Base-by-base conservation (phyloP, 2,329 filamentous ascomycete species). In the Neofusicoccum parvum region DNA sequence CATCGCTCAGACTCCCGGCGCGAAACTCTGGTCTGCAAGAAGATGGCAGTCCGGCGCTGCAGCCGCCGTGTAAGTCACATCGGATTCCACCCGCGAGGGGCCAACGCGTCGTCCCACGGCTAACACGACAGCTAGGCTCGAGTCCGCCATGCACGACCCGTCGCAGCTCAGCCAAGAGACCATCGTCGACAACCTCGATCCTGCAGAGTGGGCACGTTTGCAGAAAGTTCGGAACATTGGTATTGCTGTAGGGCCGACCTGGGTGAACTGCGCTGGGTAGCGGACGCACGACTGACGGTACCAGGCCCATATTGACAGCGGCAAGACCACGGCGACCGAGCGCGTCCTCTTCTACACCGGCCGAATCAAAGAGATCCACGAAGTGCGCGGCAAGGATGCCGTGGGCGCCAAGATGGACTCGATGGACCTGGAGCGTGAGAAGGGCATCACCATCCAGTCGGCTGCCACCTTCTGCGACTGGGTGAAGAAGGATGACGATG, bases 341-440 rank as follows among this genome's bases (percentile, higher is more conserved):
- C 91, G 95, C 78, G 93, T 99, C 50, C 90, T 99, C 65, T 99
- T 94, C 86, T 99, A 99, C 80, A 98, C 95, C 64, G 95, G 95
- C 70, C 90, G 95, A 76, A 97, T 97, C 81, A 96, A 96, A 77
- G 87, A 92, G 37, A 98, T 99, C 74, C 95, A 99, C 83, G 95
- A 99, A 81, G 95, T 99, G 49, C 88, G 95, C 74, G 93, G 93
- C 67, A 94, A 94, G 76, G 95, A 99, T 85, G 88, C 91, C 41
- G 93, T 97, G 46, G 95, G 95, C 70, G 95, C 95, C 67, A 99
- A 99, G 84, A 99, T 99, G 95, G 95, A 99, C 83, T 97, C 94
- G 32, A 99, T 99, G 95, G 95, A 99, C 72, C 85, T 99, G 71
- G 95, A 99, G 82, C 87, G 95, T 80, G 95, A 98, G 79, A 97